These are phyloP conservation scores for Hypomontagnella submonticulosa DNA, from an alignment of 495 filamentous ascomycete species.

Conservation along the genomic window DNA sequence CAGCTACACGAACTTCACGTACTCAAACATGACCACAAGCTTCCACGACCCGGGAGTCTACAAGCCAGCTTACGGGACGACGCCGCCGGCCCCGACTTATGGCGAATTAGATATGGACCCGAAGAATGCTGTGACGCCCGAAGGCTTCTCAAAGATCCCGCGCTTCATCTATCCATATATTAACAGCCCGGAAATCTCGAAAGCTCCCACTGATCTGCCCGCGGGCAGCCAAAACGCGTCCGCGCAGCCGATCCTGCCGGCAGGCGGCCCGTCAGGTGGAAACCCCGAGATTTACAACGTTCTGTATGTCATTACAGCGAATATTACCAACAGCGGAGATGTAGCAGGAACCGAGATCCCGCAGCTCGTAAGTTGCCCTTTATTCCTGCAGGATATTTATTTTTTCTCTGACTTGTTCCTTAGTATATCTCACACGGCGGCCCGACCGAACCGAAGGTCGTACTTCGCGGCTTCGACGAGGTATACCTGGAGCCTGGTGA, in stretches of 20 bases:
- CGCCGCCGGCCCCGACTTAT: constrained; percentile 47
- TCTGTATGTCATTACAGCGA: constrained; percentile 56
- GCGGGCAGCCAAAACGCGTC: constrained; percentile 69
- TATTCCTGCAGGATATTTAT: neutral
- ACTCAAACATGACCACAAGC: constrained; percentile 43
- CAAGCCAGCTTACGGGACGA: constrained; percentile 37
- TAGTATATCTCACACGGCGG: constrained; percentile 70
- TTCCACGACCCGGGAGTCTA: constrained; percentile 30
- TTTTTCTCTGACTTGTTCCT: constrained; percentile 65
- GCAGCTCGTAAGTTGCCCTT: constrained; percentile 63
- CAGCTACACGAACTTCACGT: constrained; percentile 59
- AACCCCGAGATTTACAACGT: constrained; percentile 69
- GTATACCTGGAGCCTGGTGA: constrained; percentile 68
- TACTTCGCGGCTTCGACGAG: constrained; percentile 85
- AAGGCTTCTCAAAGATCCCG: constrained; percentile 53
- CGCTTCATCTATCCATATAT: constrained; percentile 56
- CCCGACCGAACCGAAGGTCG: constrained; percentile 71
- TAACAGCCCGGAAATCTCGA: constrained; percentile 40
- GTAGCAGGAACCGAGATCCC: constrained; percentile 66
- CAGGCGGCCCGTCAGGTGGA: constrained; percentile 81
- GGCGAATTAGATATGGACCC: constrained; percentile 46
- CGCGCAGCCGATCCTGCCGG: constrained; percentile 71
- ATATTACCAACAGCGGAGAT: constrained; percentile 63
- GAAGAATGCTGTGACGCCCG: constrained; percentile 49
- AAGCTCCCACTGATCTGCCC: constrained; percentile 62